Evolutionary conservation across 1,139 yeast species (phyloP).

Genomic region (Wickerhamomyces sp.): DNA sequence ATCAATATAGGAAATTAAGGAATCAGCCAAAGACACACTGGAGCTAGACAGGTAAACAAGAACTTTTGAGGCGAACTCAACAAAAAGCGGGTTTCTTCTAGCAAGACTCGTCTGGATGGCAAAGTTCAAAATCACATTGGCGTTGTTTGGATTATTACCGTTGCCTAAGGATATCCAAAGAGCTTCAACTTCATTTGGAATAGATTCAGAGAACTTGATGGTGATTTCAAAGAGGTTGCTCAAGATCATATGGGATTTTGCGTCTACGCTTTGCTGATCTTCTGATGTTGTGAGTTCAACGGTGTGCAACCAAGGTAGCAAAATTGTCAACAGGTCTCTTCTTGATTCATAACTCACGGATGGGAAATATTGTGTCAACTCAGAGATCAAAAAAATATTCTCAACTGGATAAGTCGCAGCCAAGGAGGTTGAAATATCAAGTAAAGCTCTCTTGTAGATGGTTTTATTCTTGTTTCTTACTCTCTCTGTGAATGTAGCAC

Average conservation of each 20-base stretch:
- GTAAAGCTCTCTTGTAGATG: conserved; percentile 72
- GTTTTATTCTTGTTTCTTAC: conserved; percentile 64
- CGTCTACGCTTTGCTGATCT: conserved; percentile 36
- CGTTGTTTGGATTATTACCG: conserved; percentile 60
- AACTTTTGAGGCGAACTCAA: conserved; percentile 75
- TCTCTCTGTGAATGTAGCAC: conserved; percentile 51
- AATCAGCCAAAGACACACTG: conserved; percentile 60
- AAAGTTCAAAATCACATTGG: conserved; percentile 67
- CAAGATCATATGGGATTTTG: conserved; percentile 71
- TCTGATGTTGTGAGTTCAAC: conserved; percentile 50
- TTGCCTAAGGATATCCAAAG: conserved; percentile 90
- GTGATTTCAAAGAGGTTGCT: conserved; percentile 83
- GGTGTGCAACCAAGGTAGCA: conserved; percentile 87
- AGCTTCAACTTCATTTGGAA: conserved; percentile 87
- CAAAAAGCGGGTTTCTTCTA: conserved; percentile 67
- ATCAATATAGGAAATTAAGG: conserved; percentile 61
- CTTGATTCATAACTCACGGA: conserved; percentile 55
- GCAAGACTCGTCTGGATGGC: conserved; percentile 65
- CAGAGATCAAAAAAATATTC: conserved; percentile 60
- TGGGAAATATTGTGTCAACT: conserved; percentile 65
- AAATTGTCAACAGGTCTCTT: conserved; percentile 71
- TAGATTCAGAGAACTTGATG: conserved; percentile 62
- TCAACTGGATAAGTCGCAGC: conserved; percentile 55
- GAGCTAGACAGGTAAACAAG: conserved; percentile 66
- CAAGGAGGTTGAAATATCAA: conserved; percentile 59